A percentile compares a stretch with the other conserved stretches of the same genome.
phyloP scores from a whole-genome alignment of 78 protist species.

The Paratrimastix pyriformis region DNA sequence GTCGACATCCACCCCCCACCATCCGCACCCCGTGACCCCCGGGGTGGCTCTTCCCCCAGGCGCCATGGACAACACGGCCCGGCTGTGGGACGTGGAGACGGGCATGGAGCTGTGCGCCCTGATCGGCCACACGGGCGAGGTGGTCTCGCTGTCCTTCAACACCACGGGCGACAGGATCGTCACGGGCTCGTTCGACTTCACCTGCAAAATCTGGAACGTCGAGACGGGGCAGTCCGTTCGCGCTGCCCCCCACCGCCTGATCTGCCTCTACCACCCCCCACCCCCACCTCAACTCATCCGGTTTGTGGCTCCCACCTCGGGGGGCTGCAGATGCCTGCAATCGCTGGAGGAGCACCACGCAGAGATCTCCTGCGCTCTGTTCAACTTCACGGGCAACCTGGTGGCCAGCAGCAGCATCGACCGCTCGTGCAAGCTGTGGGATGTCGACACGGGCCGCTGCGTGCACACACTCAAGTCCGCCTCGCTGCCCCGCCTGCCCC shows the following conservation, averaged over 20 bases:
- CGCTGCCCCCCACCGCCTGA: constrained; percentile 35
- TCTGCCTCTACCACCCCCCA: background rate
- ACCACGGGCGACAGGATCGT: constrained; percentile 26
- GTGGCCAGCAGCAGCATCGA: constrained; percentile 45
- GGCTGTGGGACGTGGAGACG: constrained; percentile 47
- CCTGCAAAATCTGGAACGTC: constrained; percentile 38
- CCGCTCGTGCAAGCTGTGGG: constrained; percentile 51
- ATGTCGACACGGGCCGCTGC: constrained; percentile 34
- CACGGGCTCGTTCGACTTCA: constrained; percentile 61
- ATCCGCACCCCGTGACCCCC: too few relatives aligned
- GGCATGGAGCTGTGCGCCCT: constrained; percentile 39
- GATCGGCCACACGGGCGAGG: constrained; percentile 55
- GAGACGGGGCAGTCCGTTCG: background rate
- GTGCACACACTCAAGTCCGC: constrained; percentile 7
- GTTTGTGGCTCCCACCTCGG: too few relatives aligned
- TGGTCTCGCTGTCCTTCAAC: constrained; percentile 45
- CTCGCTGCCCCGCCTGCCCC: background rate
- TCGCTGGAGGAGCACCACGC: constrained; percentile 48
- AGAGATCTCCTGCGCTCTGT: constrained; percentile 29
- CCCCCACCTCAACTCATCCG: background rate
- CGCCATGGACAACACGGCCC: constrained; percentile 53
- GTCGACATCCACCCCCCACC: too few relatives aligned
- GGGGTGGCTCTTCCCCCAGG: constrained; percentile 67
- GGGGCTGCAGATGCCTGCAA: background rate
- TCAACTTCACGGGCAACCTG: constrained; percentile 31